Percentiles rank a stretch among this genome's conserved stretches.
Evolutionary conservation across 352 stramenopile species (phyloP).

Genomic region (Halophytophthora polymorphica): DNA sequence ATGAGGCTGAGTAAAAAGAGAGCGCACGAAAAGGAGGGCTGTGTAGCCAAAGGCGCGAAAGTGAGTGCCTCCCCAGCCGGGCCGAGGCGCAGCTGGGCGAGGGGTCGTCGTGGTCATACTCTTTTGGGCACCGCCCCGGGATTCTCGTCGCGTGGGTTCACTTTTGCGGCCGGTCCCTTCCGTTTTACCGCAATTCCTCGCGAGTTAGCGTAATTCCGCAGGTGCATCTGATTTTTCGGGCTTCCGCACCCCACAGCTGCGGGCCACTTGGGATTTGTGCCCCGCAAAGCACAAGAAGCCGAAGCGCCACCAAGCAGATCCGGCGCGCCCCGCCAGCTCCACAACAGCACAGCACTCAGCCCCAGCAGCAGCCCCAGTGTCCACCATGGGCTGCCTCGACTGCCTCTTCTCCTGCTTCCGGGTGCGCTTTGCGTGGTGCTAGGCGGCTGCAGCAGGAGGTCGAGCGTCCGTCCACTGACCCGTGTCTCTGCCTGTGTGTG

Average conservation of each 20-base stretch:
- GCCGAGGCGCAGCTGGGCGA: no score
- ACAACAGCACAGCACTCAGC: not conserved
- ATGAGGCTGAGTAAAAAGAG: no score
- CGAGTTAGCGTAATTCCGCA: not conserved
- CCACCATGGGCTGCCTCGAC: constrained; percentile 61
- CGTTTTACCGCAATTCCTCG: not conserved
- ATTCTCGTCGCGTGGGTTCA: not conserved
- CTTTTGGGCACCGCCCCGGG: not conserved
- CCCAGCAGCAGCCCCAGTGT: not conserved
- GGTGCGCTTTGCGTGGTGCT: not conserved
- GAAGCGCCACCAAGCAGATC: not conserved
- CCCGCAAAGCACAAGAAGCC: not conserved
- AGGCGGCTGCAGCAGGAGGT: not conserved
- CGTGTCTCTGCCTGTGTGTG: not conserved
- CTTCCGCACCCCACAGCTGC: not conserved
- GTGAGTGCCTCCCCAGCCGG: no score
- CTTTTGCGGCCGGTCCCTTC: not conserved
- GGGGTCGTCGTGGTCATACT: no score
- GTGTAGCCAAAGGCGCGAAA: no score
- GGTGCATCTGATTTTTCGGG: not conserved
- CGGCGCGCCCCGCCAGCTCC: not conserved
- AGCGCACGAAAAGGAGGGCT: no score
- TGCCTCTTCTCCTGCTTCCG: constrained; percentile 60
- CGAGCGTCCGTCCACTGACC: not conserved
- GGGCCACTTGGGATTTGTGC: not conserved